phyloP scores from a whole-genome alignment of 805 yeast genomes.

The Wickerhamiella lipophila region DNA sequence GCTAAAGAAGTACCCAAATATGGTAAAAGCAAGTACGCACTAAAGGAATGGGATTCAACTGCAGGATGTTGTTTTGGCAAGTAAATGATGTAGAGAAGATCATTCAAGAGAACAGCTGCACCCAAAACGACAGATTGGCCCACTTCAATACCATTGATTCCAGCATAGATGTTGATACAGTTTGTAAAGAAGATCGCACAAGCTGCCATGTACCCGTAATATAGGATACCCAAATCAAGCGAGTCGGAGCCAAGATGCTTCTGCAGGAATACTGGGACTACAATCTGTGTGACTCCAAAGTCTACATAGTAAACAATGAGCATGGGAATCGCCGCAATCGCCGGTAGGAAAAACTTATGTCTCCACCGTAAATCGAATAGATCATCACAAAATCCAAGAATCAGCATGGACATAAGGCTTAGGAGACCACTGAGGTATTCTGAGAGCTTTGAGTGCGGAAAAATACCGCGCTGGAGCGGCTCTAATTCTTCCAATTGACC shows the following conservation, averaged over 20 bases:
- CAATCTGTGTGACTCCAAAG: slow-evolving; percentile 79
- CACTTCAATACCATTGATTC: slow-evolving; percentile 91
- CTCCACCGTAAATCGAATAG: slow-evolving; percentile 94
- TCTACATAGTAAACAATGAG: slow-evolving; percentile 85
- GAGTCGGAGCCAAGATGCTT: slow-evolving; percentile 26
- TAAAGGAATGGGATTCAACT: slow-evolving; percentile 67
- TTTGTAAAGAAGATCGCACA: slow-evolving; percentile 91
- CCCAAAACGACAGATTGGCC: slow-evolving; percentile 84
- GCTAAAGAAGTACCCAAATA: slow-evolving; percentile 75
- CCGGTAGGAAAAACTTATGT: slow-evolving; percentile 91
- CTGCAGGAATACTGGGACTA: slow-evolving; percentile 57
- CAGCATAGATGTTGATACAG: slow-evolving; percentile 90
- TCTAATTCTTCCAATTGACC: slow-evolving; percentile 24
- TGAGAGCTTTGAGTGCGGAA: slow-evolving; percentile 68
- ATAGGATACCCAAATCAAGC: slow-evolving; percentile 64
- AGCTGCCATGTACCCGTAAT: slow-evolving; percentile 82
- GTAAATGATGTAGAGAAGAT: slow-evolving; percentile 45
- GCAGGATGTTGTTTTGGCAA: slow-evolving; percentile 42
- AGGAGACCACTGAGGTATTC: slow-evolving; percentile 77
- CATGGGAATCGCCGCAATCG: slow-evolving; percentile 84
- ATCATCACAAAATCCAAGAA: slow-evolving; percentile 87
- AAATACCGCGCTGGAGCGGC: slow-evolving; percentile 23
- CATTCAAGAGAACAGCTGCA: slow-evolving; percentile 59
- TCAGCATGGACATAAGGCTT: slow-evolving; percentile 68
- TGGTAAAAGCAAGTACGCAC: slow-evolving; percentile 69